Percentiles rank a stretch among this genome's conserved stretches.
phyloP scores from a whole-genome alignment of 139 green algal species.

The Micractinium sp. region DNA sequence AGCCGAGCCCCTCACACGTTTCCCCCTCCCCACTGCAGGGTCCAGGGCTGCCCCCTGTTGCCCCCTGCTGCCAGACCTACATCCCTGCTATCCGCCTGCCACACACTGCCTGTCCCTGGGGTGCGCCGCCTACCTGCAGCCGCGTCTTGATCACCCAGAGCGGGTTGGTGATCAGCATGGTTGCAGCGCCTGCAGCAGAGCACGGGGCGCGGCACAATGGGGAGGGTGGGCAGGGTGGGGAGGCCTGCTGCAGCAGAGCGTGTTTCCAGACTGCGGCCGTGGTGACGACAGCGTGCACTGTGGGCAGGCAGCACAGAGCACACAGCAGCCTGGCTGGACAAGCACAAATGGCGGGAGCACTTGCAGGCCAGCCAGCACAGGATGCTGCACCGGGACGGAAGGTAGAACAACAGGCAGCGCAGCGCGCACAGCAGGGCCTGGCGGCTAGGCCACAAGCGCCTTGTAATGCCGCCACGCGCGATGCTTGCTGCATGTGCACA shows the following conservation, averaged over 20 bases:
- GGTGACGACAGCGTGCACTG: too few relatives aligned
- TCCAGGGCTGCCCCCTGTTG: neutral
- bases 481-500: too few relatives aligned
- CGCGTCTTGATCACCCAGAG: slow-evolving; percentile 98
- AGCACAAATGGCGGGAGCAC: too few relatives aligned
- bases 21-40: too few relatives aligned
- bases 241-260: neutral
- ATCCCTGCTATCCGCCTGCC: neutral
- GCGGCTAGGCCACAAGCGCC: too few relatives aligned
- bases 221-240: neutral
- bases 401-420: neutral
- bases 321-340: too few relatives aligned
- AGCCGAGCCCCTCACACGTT: too few relatives aligned
- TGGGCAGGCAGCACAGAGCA: too few relatives aligned
- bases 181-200: slow-evolving; percentile 61
- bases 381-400: neutral
- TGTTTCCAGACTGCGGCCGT: neutral
- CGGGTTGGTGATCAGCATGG: slow-evolving; percentile 91
- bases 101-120: too few relatives aligned
- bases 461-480: too few relatives aligned
- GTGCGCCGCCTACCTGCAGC: slow-evolving; percentile 72
- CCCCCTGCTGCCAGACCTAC: neutral
- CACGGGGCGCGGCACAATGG: neutral
- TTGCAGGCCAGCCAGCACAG: neutral
- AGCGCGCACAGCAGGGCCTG: neutral